phyloP scores from a whole-genome alignment of 306 rosid species.

The Acmispon strigosus region DNA sequence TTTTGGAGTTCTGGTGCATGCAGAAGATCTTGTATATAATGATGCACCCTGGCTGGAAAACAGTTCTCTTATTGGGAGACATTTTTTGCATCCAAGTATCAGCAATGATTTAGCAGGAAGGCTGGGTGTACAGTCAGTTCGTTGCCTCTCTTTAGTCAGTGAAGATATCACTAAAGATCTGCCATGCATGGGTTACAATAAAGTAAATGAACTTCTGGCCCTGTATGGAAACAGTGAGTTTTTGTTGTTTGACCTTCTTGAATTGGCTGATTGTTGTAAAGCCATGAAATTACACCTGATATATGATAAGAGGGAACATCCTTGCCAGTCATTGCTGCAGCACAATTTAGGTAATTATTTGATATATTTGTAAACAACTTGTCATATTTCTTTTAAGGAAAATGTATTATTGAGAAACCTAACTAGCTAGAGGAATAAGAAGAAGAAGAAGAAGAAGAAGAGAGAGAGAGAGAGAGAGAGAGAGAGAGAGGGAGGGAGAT shows the following conservation, averaged over 20 bases:
- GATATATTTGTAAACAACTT: background rate
- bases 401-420: no score
- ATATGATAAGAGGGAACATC: constrained; percentile 93
- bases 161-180: constrained; percentile 84
- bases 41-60: constrained; percentile 97
- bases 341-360: constrained; percentile 73
- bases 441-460: no score
- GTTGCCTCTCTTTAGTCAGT: constrained; percentile 81
- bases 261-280: constrained; percentile 94
- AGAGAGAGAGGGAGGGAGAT: no score
- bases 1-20: constrained; percentile 67
- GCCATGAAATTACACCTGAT: constrained; percentile 81
- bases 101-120: constrained; percentile 84
- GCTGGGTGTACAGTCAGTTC: constrained; percentile 79
- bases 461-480: no score
- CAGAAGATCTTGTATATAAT: constrained; percentile 74
- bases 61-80: constrained; percentile 62
- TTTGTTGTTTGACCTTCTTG: constrained; percentile 86
- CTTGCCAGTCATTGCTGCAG: constrained; percentile 87
- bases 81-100: constrained; percentile 77
- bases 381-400: background rate
- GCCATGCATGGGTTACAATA: constrained; percentile 83
- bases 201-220: constrained; percentile 71
- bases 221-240: constrained; percentile 67
- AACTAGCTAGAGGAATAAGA: no score